These are phyloP conservation scores for Stagonosporopsis rhizophila DNA, from an alignment of 2,329 filamentous ascomycete genomes.

Conservation along the genomic window DNA sequence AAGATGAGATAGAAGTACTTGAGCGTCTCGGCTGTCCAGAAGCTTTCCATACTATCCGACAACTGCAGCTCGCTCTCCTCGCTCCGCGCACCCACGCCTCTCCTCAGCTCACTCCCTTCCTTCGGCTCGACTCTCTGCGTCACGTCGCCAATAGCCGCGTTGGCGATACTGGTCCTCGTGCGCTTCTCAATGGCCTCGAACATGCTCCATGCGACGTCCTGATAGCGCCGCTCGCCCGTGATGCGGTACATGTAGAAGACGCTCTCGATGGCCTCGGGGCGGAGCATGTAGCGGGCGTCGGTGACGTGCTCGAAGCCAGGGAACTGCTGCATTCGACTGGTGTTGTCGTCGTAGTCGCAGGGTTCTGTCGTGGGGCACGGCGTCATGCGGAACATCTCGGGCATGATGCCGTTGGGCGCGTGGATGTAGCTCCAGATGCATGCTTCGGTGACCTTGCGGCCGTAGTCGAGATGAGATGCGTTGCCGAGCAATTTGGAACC, in stretches of 20 bases:
- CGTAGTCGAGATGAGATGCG: conserved; percentile 60
- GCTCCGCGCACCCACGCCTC: neutral
- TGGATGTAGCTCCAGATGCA: conserved; percentile 67
- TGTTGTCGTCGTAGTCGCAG: conserved; percentile 45
- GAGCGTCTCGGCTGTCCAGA: conserved; percentile 72
- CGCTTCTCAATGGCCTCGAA: conserved; percentile 67
- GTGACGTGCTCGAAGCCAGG: conserved; percentile 62
- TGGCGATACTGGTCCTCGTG: conserved; percentile 67
- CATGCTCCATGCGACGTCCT: conserved; percentile 75
- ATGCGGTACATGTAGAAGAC: conserved; percentile 78
- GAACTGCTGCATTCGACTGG: conserved; percentile 11
- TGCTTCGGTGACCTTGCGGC: conserved; percentile 63
- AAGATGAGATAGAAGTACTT: conserved; percentile 71
- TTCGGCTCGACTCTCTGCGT: conserved; percentile 27
- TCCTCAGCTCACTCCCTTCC: conserved; percentile 4
- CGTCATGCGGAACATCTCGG: conserved; percentile 62
- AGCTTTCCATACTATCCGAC: conserved; percentile 72
- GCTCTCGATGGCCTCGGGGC: conserved; percentile 77
- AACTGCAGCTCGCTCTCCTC: conserved; percentile 44
- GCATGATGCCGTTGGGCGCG: conserved; percentile 64
- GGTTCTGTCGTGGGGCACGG: conserved; percentile 51
- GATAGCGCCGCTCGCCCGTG: conserved; percentile 69
- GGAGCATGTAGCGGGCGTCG: conserved; percentile 67
- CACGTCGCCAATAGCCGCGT: conserved; percentile 67
- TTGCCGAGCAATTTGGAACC: conserved; percentile 65